These are phyloP conservation scores for Schizothecium vesticola DNA, from an alignment of 495 filamentous ascomycete species.

Conservation along the genomic window DNA sequence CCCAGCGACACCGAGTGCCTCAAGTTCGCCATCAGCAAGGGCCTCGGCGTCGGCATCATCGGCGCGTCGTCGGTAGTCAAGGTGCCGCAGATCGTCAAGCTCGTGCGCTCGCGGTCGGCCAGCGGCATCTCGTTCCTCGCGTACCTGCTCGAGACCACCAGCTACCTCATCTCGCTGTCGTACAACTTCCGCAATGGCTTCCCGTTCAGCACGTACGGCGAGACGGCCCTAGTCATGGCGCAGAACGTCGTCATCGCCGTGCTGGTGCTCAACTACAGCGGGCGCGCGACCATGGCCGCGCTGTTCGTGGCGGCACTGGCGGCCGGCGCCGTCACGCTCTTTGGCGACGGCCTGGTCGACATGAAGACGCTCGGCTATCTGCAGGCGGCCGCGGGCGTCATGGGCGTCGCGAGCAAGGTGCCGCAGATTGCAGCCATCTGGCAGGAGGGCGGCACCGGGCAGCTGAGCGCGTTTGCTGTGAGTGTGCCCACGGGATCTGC, in stretches of 20 bases:
- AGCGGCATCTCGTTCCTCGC: slow-evolving; percentile 81
- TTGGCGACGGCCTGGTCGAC: slow-evolving; percentile 61
- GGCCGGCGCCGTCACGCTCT: slow-evolving; percentile 59
- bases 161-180: slow-evolving; percentile 76
- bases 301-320: slow-evolving; percentile 72
- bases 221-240: slow-evolving; percentile 81
- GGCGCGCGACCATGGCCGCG: slow-evolving; percentile 54
- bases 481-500: slow-evolving; percentile 30
- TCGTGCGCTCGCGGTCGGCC: slow-evolving; percentile 70
- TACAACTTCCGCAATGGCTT: slow-evolving; percentile 88
- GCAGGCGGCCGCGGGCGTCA: slow-evolving; percentile 77
- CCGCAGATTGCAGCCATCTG: slow-evolving; percentile 87
- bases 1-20: slow-evolving; percentile 66
- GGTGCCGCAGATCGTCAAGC: slow-evolving; percentile 90
- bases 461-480: slow-evolving; percentile 94
- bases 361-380: slow-evolving; percentile 64
- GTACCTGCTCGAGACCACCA: slow-evolving; percentile 83
- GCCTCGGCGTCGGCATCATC: slow-evolving; percentile 87
- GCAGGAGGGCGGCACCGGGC: slow-evolving; percentile 80
- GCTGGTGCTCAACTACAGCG: slow-evolving; percentile 75
- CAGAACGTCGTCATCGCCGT: slow-evolving; percentile 87
- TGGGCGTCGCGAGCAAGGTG: slow-evolving; percentile 81
- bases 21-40: slow-evolving; percentile 84
- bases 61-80: slow-evolving; percentile 85
- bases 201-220: slow-evolving; percentile 93